Evolutionary conservation across 768 basidiomycete genomes (phyloP), one percentile per base, ranked within the genome.

Genomic region (Agaricus subrufescens): DNA sequence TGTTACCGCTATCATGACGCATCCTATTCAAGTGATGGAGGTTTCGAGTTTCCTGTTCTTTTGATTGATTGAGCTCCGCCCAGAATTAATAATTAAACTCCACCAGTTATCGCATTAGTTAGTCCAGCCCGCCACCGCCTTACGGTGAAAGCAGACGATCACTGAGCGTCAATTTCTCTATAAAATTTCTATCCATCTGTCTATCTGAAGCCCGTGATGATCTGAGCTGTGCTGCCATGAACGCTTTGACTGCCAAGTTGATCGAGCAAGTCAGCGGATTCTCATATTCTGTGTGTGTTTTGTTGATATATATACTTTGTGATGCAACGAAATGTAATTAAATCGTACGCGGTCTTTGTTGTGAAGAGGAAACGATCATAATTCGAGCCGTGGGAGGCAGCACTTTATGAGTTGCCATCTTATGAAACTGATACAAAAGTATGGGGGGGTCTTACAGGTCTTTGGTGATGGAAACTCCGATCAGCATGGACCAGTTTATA

Each of bases 131-230:
- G 34, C 11, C 34, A 34, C 34, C 2, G 11, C 7, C 48, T 29
- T 1, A 9, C n/a, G n/a, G 43, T 44, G n/a, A 44, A 44, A 44
- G 8, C 43, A 44, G 9, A 8, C 34, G 11, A 34, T 34, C 34
- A 34, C 34, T 11, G 34, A 34, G 34, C 31, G 31, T 34, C 7
- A 8, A 34, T 8, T 34, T 34, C 26, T 14, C 12, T 38, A 12
- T 14, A 26, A 23, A 34, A 40, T 26, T 48, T 38, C 39, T 12
- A 49, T 49, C 46, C 42, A 56, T 45, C 54, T 56, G 47, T 56
- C 54, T 30, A 44, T 56, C 54, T 43, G 27, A 25, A 26, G 14
- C 12, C 38, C 12, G 37, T 47, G 45, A 54, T 54, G 53, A 54
- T 47, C 45, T 49, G 42, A 30, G 10, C 31, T 48, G 11, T 45